Base-by-base conservation (phyloP, 371 early-diverging fungal genomes). In the Mortierella sp. region DNA sequence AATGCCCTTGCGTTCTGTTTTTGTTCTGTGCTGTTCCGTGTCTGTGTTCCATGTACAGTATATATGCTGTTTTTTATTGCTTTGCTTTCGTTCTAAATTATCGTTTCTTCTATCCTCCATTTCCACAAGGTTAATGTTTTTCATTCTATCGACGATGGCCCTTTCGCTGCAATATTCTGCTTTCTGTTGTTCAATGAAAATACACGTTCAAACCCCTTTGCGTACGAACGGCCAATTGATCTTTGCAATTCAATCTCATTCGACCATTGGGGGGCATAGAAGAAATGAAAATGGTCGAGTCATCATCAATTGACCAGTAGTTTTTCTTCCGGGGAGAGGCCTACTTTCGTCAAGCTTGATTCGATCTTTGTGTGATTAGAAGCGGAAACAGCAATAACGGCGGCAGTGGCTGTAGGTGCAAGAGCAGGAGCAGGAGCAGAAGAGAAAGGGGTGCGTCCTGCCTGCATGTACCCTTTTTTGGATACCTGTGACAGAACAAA, bases 161-260 rank as follows among this genome's bases (percentile, higher is more conserved):
- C 50, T 50, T 50, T 50, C 16, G 50, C 16, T 50, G 50, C 50
- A 50, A 13, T 38, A 16, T 2, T 50, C 50, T 50, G n/a, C n/a
- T n/a, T n/a, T n/a, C n/a, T n/a, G n/a, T n/a, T n/a, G 50, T 11
- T 50, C 50, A 50, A 50, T 50, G 50, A 47, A 50, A 50, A 3
- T 1, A 14, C 50, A 9, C 14, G 14, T 50, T 50, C 16, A 38
- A 38, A 11, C 50, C 16, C 50, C 16, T 34, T 31, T 42, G 42
- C 44, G 68, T 42, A 42, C 10, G 65, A 63, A 63, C 65, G 68
- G 68, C 68, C 68, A 68, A 68, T 68, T 68, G 42, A 68, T 21
- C 19, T 16, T 24, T 19, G 7, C 34, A 34, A 34, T 58, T 58
- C 68, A 38, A 68, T 68, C 68, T 68, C 44, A 42, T 68, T 42